A percentile compares a stretch with the other conserved stretches of the same genome.
These are phyloP conservation scores for Trypanosomatidae sp. DNA, from an alignment of 208 protist genomes.

Conservation along the genomic window DNA sequence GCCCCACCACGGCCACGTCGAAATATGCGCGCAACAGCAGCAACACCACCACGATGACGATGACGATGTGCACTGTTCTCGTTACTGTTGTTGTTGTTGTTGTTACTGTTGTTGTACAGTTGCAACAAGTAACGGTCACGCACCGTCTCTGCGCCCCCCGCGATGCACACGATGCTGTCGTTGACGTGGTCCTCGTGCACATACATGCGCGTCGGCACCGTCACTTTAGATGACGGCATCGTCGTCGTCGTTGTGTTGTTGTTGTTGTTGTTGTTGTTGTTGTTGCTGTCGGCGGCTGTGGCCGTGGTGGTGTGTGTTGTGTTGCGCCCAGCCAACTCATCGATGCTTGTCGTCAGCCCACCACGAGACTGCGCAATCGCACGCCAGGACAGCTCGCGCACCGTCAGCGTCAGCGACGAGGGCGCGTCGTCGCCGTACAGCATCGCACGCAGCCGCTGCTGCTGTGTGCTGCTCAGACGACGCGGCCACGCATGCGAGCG, in stretches of 20 bases:
- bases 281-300: not conserved
- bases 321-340: not conserved
- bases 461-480: too few relatives aligned
- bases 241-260: not conserved
- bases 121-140: conserved; percentile 14
- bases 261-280: not conserved
- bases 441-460: conserved; percentile 8
- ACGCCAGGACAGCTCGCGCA: conserved; percentile 7
- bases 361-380: not conserved
- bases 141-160: conserved; percentile 10
- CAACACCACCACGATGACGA: conserved; percentile 4
- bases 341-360: not conserved
- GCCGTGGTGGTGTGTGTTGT: not conserved
- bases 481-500: too few relatives aligned
- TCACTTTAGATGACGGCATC: not conserved
- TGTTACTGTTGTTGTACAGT: conserved; percentile 7
- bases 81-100: conserved; percentile 3
- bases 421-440: conserved; percentile 12
- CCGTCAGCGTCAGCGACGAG: not conserved
- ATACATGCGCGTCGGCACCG: conserved; percentile 5
- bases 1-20: conserved; percentile 14
- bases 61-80: too few relatives aligned
- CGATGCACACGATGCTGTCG: conserved; percentile 18
- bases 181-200: conserved; percentile 10
- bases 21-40: too few relatives aligned